Base-by-base conservation (phyloP, 2,329 filamentous ascomycete genomes). In the Diaporthe amygdali region DNA sequence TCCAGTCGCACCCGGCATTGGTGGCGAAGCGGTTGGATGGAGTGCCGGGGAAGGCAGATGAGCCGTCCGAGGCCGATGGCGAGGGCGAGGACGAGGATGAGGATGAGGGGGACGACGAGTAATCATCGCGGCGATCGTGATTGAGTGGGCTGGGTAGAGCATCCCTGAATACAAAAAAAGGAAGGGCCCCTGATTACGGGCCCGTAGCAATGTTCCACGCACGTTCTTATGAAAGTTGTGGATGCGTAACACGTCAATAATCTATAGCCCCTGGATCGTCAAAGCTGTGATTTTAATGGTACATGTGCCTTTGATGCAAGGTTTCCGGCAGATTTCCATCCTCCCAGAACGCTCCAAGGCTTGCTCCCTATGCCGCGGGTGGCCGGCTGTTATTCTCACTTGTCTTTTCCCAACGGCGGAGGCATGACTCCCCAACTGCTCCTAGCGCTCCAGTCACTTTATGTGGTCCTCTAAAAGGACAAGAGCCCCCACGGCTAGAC, bases 261-360 rank as follows among this genome's bases (percentile, higher is more conserved):
- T 75, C 75, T 75, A 76, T 75, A 69, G 73, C 73, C 63, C 69
- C 66, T 52, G 56, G 25, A 44, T 63, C 59, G 20, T 44, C 59
- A 37, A 64, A 49, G 44, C 59, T 64, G 30, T 64, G 32, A 15
- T 37, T 49, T 37, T 37, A 37, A 64, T 64, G 59, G 30, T 64
- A 64, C 59, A 64, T 34, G 59, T 49, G 44, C 30, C 44, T 30
- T 25, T 32, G 59, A 14, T 30, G 59, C 17, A 14, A 37, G 30
- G 59, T 44, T 34, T n/a, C 59, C 20, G 44, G 59, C 41, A 47
- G 27, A 27, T n/a, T 49, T 20, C 27, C 27, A 47, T 64, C 20
- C 30, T 30, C 25, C 41, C 41, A 64, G 27, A 46, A 49, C 0
- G 30, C 30, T 37, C 41, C 22, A 32, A 17, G n/a, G 30, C 59